These are phyloP conservation scores for Aspergillus biplanus DNA, from an alignment of 495 filamentous ascomycete species.

Conservation along the genomic window DNA sequence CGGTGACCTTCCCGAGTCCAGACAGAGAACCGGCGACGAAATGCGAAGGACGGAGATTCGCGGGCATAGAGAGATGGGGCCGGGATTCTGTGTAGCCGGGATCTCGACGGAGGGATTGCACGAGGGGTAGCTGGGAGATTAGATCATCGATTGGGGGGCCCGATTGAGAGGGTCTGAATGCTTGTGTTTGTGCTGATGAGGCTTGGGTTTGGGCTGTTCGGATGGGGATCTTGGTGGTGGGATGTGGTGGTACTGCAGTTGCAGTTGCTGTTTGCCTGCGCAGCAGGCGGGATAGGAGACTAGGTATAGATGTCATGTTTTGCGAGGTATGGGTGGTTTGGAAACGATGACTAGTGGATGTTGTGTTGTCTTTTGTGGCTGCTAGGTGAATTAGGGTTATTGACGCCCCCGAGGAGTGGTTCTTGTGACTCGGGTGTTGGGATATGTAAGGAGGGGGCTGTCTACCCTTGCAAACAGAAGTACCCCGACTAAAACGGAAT, in stretches of 20 bases:
- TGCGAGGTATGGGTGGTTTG: too few species aligned
- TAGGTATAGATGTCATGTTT: conserved; percentile 5
- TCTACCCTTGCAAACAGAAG: background rate
- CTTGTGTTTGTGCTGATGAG: conserved; percentile 10
- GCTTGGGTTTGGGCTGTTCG: conserved; percentile 21
- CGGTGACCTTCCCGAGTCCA: conserved; percentile 70
- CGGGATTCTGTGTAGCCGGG: conserved; percentile 71
- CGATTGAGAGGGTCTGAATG: background rate
- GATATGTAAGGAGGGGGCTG: background rate
- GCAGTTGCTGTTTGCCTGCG: conserved; percentile 8
- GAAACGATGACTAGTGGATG: background rate
- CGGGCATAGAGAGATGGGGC: conserved; percentile 54
- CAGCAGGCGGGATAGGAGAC: conserved; percentile 4
- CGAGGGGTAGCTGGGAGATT: conserved; percentile 73
- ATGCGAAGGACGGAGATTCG: conserved; percentile 34
- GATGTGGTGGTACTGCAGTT: background rate
- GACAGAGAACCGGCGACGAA: conserved; percentile 56
- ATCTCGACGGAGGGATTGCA: conserved; percentile 63
- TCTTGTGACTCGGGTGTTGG: background rate
- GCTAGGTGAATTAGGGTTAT: background rate
- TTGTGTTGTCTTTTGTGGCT: background rate
- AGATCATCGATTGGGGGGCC: conserved; percentile 49
- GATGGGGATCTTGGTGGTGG: conserved; percentile 1
- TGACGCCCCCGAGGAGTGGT: background rate
- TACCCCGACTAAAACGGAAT: background rate